These are phyloP conservation scores for Lablab purpureus DNA, from an alignment of 306 rosid species.

Conservation along the genomic window DNA sequence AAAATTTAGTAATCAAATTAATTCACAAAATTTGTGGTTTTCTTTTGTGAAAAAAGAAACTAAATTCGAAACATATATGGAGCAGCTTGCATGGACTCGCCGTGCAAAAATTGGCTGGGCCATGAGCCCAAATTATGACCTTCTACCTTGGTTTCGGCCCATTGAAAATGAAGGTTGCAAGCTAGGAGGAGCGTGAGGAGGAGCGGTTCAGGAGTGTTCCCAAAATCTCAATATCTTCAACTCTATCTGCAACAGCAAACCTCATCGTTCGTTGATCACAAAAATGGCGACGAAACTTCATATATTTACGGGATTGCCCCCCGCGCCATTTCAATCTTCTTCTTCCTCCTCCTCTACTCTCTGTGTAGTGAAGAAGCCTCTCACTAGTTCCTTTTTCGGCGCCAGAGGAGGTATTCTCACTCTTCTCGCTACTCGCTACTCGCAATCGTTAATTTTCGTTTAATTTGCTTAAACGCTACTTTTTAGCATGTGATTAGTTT, in stretches of 20 bases:
- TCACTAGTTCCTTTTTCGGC: conserved; percentile 65
- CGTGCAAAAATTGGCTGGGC: not conserved
- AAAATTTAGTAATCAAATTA: not conserved
- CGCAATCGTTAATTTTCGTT: not conserved
- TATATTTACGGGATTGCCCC: conserved; percentile 63
- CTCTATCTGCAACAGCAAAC: conserved; percentile 38
- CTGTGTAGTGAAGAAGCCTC: conserved; percentile 59
- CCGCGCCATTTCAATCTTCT: conserved; percentile 59
- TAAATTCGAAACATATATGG: not conserved
- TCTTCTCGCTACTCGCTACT: not conserved
- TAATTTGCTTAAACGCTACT: not conserved
- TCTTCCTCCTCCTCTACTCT: conserved; percentile 51
- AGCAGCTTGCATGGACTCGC: not conserved
- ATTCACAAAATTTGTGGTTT: not conserved
- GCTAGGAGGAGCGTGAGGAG: conserved; percentile 5
- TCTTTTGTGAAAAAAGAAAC: not conserved
- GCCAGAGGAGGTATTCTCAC: conserved; percentile 51
- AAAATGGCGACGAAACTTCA: conserved; percentile 76
- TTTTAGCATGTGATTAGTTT: not conserved
- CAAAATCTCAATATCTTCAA: conserved; percentile 46
- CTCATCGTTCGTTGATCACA: conserved; percentile 23
- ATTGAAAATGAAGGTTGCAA: not conserved
- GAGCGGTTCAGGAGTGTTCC: conserved; percentile 41
- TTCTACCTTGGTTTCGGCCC: not conserved
- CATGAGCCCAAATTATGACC: not conserved